Conservation (phyloP, 768 basidiomycete genomes). For the Psilocybe azurescens region DNA sequence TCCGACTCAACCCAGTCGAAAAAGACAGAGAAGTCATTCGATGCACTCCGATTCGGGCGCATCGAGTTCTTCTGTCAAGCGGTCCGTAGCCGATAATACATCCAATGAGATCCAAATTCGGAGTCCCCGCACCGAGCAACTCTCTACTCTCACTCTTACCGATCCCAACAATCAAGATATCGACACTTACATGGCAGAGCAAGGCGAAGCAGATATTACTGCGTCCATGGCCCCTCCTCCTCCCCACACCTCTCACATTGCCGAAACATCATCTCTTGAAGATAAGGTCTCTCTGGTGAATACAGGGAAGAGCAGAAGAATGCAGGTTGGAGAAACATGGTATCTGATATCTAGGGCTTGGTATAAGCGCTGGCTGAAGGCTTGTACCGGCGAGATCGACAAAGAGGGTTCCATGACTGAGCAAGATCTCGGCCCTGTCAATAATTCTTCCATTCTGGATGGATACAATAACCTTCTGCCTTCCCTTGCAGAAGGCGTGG, state of each 20-base stretch:
- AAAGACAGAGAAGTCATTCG: slow-evolving; percentile 77
- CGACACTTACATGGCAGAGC: slow-evolving; percentile 70
- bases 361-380: slow-evolving; percentile 79
- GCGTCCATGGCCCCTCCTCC: slow-evolving; percentile 32
- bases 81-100: slow-evolving; percentile 74
- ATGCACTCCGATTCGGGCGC: slow-evolving; percentile 78
- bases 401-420: slow-evolving; percentile 70
- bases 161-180: slow-evolving; percentile 56
- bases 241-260: slow-evolving; percentile 14
- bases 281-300: slow-evolving; percentile 61
- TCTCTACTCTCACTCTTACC: slow-evolving; percentile 44
- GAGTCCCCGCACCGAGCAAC: slow-evolving; percentile 46
- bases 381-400: slow-evolving; percentile 70
- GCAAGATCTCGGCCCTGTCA: slow-evolving; percentile 71
- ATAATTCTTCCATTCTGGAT: slow-evolving; percentile 73
- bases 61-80: slow-evolving; percentile 78
- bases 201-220: slow-evolving; percentile 48
- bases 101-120: slow-evolving; percentile 44
- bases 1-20: slow-evolving; percentile 51
- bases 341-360: slow-evolving; percentile 74
- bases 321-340: slow-evolving; percentile 78
- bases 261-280: slow-evolving; percentile 27
- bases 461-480: slow-evolving; percentile 50
- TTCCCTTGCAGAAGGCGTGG: slow-evolving; percentile 59
- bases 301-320: slow-evolving; percentile 46